Percentiles rank a stretch among this genome's conserved stretches.
phyloP scores from a whole-genome alignment of 2,329 filamentous ascomycete species.

The Cercospora nicotianae region DNA sequence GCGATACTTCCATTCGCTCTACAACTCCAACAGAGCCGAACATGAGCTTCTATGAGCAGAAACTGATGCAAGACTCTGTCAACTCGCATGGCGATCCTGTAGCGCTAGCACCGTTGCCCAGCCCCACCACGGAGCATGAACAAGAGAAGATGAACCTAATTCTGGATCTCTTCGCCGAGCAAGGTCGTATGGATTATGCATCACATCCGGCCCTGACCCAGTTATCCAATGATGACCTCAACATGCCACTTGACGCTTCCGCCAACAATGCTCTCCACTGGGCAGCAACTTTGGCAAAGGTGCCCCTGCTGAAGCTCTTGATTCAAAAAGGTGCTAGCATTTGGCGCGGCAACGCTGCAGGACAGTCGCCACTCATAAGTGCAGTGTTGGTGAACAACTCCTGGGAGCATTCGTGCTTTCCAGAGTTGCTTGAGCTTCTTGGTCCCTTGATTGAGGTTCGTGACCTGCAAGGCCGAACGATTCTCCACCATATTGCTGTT shows the following conservation, averaged over 20 bases:
- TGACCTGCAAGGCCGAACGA: constrained; percentile 85
- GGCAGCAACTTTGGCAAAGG: constrained; percentile 88
- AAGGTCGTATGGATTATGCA: constrained; percentile 66
- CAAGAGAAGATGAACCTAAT: constrained; percentile 80
- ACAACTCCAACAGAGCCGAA: constrained; percentile 75
- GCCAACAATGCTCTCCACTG: constrained; percentile 91
- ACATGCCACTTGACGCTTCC: constrained; percentile 87
- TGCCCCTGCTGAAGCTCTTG: constrained; percentile 76
- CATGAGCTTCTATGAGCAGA: constrained; percentile 69
- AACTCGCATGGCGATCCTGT: constrained; percentile 56
- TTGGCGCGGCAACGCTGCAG: constrained; percentile 80
- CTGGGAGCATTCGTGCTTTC: constrained; percentile 85
- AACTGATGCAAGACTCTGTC: constrained; percentile 36
- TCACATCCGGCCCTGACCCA: constrained; percentile 75
- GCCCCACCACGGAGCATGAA: constrained; percentile 60
- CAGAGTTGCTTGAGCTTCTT: constrained; percentile 83
- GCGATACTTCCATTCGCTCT: constrained; percentile 61
- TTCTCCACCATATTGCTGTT: constrained; percentile 93
- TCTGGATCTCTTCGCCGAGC: constrained; percentile 67
- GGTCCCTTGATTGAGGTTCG: constrained; percentile 87
- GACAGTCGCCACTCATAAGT: constrained; percentile 90
- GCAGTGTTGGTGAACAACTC: constrained; percentile 93
- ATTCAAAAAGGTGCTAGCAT: constrained; percentile 84
- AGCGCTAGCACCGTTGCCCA: constrained; percentile 64
- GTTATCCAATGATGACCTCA: constrained; percentile 76